Evolutionary conservation across 495 filamentous ascomycete genomes (phyloP).

Genomic region (Sordaria brevicollis): DNA sequence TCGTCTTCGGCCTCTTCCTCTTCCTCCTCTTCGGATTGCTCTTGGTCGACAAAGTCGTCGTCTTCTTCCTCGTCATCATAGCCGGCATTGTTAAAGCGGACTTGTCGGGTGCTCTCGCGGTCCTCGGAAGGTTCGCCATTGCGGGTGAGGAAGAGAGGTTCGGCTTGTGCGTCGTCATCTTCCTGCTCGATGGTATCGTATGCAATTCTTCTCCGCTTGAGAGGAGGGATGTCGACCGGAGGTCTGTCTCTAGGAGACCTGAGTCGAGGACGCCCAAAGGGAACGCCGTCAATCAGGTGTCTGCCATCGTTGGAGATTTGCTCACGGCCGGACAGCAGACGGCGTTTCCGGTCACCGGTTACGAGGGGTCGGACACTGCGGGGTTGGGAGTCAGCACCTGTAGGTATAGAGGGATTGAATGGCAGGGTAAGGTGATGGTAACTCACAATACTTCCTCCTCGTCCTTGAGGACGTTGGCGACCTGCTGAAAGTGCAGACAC

Average conservation of each 20-base stretch:
- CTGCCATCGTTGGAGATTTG: conserved; percentile 75
- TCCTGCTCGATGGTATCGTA: conserved; percentile 26
- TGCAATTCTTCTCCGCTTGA: conserved; percentile 55
- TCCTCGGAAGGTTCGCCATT: conserved; percentile 23
- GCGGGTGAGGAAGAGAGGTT: conserved; percentile 27
- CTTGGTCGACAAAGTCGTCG: conserved; percentile 1
- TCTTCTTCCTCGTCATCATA: conserved; percentile 12
- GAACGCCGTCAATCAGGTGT: conserved; percentile 80
- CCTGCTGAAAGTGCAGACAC: conserved; percentile 75
- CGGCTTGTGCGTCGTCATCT: conserved; percentile 15
- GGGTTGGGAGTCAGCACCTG: conserved; percentile 3
- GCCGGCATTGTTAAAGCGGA: conserved; percentile 10
- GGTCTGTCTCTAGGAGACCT: conserved; percentile 53
- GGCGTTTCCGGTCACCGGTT: conserved; percentile 59
- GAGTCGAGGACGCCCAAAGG: conserved; percentile 70
- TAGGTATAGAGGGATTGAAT: neutral
- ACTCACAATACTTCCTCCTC: conserved; percentile 77
- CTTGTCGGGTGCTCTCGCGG: conserved; percentile 13
- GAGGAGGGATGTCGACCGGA: conserved; percentile 59
- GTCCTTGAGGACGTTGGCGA: conserved; percentile 61
- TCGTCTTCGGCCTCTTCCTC: conserved; percentile 24
- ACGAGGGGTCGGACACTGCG: conserved; percentile 72
- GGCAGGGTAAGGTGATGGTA: neutral
- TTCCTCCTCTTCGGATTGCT: conserved; percentile 5
- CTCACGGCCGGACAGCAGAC: conserved; percentile 67